Evolutionary conservation across 345 rosid genomes (phyloP), one percentile per base, ranked within the genome.

Genomic region (Diplotaxis tenuifolia): DNA sequence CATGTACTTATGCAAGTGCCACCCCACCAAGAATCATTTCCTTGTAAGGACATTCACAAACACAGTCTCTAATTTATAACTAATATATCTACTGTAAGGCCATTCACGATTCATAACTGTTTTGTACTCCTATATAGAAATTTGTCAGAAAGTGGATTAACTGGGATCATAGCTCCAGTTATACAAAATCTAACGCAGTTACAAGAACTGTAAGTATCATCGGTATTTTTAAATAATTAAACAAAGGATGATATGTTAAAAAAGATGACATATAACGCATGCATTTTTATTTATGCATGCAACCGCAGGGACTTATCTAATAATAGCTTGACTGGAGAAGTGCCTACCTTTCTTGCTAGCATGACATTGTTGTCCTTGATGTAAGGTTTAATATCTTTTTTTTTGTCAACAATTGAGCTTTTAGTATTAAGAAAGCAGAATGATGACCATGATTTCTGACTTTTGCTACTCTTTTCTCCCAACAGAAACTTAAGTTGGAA

Each of bases 231-330:
- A 25, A 6, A 3, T 23, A 7, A 42, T 6, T 14, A 22, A 25
- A n/a, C 2, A 6, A 12, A 23, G 4, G 28, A 47, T 7, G 18
- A 11, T 20, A 9, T 65, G 20, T 21, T 56, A 0, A 3, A 0
- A 3, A 9, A 12, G 0, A 1, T 1, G 2, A 21, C 53, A 63
- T 40, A 31, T 6, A 20, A 10, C 11, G 4, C 15, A 19, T 19
- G 3, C 5, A 11, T 40, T 19, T 16, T 3, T 3, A 4, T 64
- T 34, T 64, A 0, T 55, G 31, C 9, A 55, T 22, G 60, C 1
- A 8, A 28, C 3, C 12, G 12, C 81, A 87, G 92, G 73, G 89
- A 85, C 63, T 78, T 86, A 8, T 88, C 90, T 0, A 71, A 75
- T 50, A 85, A 83, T 34, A 75, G 21, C 42, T 62, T 87, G 61